phyloP scores from a whole-genome alignment of 805 yeast genomes.

The Diddensiella santjacobensis region DNA sequence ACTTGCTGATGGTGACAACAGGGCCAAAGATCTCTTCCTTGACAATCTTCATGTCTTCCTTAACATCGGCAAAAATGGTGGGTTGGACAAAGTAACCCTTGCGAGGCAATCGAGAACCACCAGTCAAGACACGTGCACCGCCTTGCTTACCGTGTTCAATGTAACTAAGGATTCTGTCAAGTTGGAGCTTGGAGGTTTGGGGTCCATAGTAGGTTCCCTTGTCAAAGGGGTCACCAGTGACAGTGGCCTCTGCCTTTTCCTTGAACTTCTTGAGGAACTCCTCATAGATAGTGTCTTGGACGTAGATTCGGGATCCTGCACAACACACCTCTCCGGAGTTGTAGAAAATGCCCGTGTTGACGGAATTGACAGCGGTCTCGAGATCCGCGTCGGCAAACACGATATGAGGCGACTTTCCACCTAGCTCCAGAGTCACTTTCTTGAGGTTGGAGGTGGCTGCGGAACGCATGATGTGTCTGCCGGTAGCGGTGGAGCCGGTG shows the following conservation, averaged over 20 bases:
- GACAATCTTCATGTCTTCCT: conserved; percentile 61
- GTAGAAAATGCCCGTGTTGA: conserved; percentile 78
- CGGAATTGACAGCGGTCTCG: conserved; percentile 67
- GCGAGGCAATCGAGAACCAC: conserved; percentile 56
- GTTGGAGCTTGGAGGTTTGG: conserved; percentile 76
- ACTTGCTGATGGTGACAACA: conserved; percentile 68
- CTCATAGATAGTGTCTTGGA: conserved; percentile 81
- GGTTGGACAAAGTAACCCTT: conserved; percentile 70
- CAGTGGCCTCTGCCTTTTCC: conserved; percentile 43
- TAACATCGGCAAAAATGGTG: conserved; percentile 70
- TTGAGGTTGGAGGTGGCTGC: conserved; percentile 73
- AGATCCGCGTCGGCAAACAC: conserved; percentile 83
- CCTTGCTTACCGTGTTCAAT: conserved; percentile 74
- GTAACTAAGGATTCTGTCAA: conserved; percentile 68
- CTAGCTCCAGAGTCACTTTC: conserved; percentile 89
- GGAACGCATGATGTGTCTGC: conserved; percentile 70
- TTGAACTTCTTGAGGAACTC: conserved; percentile 58
- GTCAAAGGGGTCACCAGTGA: conserved; percentile 73
- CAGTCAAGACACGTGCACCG: conserved; percentile 78
- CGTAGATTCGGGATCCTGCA: conserved; percentile 88
- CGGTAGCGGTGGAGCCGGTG: conserved; percentile 92
- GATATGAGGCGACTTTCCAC: conserved; percentile 93
- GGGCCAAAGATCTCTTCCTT: conserved; percentile 90
- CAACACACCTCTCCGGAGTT: conserved; percentile 96
- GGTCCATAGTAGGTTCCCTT: conserved; percentile 81